A percentile compares a stretch with the other conserved stretches of the same genome.
These are phyloP conservation scores for Brachypodium distachyon DNA, from an alignment of 202 grass and related monocot genomes.

Conservation along the genomic window DNA sequence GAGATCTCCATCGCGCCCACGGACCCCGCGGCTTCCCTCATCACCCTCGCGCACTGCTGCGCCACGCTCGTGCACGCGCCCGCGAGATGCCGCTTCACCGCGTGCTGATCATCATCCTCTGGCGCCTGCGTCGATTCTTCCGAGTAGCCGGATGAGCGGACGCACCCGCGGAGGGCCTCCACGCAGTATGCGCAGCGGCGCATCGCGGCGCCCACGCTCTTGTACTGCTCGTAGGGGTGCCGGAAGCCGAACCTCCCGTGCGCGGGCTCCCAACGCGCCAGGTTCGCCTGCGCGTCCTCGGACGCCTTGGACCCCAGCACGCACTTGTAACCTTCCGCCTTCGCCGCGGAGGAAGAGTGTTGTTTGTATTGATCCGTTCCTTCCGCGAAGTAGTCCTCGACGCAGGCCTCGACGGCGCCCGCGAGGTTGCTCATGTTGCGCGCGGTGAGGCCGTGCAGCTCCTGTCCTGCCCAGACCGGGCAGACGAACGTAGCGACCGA, in stretches of 20 bases:
- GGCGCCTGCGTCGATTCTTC: no score
- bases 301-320: conserved; percentile 71
- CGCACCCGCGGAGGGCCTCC: conserved; percentile 49
- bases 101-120: no score
- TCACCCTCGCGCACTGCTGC: conserved; percentile 23
- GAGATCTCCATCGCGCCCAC: conserved; percentile 32
- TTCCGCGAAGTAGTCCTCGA: conserved; percentile 40
- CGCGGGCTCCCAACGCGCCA: conserved; percentile 65
- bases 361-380: no score
- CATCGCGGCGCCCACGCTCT: conserved; percentile 49
- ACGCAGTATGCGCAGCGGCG: conserved; percentile 78
- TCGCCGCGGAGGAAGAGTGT: no score
- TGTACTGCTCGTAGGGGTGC: conserved; percentile 63
- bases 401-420: conserved; percentile 39
- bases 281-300: conserved; percentile 83
- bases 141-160: conserved; percentile 39
- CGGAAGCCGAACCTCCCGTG: conserved; percentile 65
- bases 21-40: conserved; percentile 38
- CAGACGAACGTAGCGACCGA: conserved; percentile 39
- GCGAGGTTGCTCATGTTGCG: conserved; percentile 69
- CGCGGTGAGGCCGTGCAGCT: conserved; percentile 48
- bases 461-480: conserved; percentile 64
- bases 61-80: conserved; percentile 32
- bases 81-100: conserved; percentile 36
- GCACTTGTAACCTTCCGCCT: conserved; percentile 53